Percentiles rank a stretch among this genome's conserved stretches.
Evolutionary conservation across 148 eudicot species (phyloP).

Genomic region (Pharnaceum exiguum): DNA sequence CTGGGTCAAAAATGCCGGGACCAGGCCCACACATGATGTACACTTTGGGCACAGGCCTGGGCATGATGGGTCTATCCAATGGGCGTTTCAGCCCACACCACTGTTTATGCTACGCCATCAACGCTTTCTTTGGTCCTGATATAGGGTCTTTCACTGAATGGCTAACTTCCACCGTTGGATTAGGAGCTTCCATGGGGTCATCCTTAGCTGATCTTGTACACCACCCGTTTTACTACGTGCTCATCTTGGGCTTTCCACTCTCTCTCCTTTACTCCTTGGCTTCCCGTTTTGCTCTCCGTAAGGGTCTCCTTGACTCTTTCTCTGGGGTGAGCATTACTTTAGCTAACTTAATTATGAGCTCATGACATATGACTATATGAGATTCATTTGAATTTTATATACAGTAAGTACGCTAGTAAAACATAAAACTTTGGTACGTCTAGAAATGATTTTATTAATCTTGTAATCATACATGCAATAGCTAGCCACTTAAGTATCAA

Average conservation of each 20-base stretch:
- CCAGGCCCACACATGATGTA: constrained; percentile 97
- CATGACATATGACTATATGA: no score
- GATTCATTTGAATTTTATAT: no score
- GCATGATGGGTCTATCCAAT: constrained; percentile 46
- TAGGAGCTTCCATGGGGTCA: constrained; percentile 36
- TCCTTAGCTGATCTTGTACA: constrained; percentile 44
- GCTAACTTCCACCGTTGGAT: constrained; percentile 58
- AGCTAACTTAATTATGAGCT: background rate
- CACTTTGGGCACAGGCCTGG: constrained; percentile 57
- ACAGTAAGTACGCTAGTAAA: no score
- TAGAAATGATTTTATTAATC: no score
- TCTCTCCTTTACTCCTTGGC: constrained; percentile 54
- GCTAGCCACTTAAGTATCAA: no score
- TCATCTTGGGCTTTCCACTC: constrained; percentile 68
- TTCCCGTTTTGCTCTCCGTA: constrained; percentile 42
- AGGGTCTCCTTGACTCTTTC: constrained; percentile 53
- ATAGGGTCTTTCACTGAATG: constrained; percentile 86
- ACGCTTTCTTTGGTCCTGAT: constrained; percentile 97
- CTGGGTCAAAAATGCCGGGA: constrained; percentile 56
- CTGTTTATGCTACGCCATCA: constrained; percentile 68
- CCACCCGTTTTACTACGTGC: constrained; percentile 61
- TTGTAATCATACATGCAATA: no score
- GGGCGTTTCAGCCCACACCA: constrained; percentile 89
- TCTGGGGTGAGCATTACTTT: constrained; percentile 53
- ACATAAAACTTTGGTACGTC: no score